Evolutionary conservation across 2,329 filamentous ascomycete genomes (phyloP).

Genomic region (Cercospora sp.): DNA sequence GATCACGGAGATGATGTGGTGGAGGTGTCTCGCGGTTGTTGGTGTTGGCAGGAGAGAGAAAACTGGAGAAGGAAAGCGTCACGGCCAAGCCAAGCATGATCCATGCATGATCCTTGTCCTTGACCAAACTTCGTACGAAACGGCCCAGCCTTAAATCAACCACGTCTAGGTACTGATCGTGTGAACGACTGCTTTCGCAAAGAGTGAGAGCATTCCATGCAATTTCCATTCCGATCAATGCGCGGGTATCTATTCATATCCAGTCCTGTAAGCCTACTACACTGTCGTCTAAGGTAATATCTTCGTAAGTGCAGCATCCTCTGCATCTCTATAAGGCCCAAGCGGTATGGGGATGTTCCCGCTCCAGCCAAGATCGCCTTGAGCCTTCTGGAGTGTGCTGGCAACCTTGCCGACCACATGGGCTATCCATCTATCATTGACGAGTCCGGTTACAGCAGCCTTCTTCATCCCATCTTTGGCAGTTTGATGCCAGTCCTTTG

Average conservation of each 20-base stretch:
- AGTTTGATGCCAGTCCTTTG: constrained; percentile 34
- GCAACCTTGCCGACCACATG: constrained; percentile 55
- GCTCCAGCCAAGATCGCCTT: constrained; percentile 54
- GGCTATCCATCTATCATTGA: constrained; percentile 58
- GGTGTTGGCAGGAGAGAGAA: background rate
- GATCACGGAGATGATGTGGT: background rate
- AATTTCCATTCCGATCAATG: no score
- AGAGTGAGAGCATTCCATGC: background rate
- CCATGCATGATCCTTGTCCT: background rate
- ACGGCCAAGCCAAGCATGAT: background rate
- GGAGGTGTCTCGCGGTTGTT: background rate
- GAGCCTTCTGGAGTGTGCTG: constrained; percentile 50
- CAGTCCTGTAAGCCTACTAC: background rate
- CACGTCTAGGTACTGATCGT: background rate
- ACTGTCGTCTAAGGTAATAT: constrained; percentile 29
- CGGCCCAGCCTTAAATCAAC: background rate
- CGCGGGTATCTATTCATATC: no score
- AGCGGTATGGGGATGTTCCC: constrained; percentile 49
- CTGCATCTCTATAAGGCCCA: constrained; percentile 39
- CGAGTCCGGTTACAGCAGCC: constrained; percentile 47
- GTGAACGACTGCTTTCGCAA: background rate
- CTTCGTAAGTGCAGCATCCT: constrained; percentile 25
- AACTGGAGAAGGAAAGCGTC: background rate
- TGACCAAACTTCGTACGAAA: background rate
- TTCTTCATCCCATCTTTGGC: constrained; percentile 52